Base-by-base conservation (phyloP, 768 basidiomycete species). In the Lenzites betulinus region DNA sequence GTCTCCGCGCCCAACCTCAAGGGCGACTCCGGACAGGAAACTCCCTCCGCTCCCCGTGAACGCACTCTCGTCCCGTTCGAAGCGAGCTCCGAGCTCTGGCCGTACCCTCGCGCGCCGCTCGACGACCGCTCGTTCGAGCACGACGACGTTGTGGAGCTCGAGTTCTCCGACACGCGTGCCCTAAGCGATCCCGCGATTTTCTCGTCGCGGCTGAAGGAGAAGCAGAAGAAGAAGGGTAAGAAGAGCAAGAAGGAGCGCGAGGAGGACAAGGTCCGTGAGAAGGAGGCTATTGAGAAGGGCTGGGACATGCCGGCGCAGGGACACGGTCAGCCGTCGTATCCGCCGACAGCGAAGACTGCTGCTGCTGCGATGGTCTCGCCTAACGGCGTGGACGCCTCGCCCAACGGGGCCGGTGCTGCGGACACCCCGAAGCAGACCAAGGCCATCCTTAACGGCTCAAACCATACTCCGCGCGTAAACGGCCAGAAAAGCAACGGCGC, bases 61-160 rank as follows among this genome's bases (percentile, higher is more conserved):
- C 73, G 73, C 4, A 20, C 49, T 6, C 78, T 87, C 15, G 78
- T 87, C 0, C 86, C 88, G 0, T 90, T 90, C 67, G 81, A 79
- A 51, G 74, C 84, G 0, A 84, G 85, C 60, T 84, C 87, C 8
- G 85, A 88, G 35, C 76, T 90, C 16, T 90, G 88, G 89, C 87
- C 89, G 4, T 88, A 88, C 66, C 81, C 83, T 0, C 83, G 80
- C 39, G 74, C 74, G 4, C 78, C 78, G 12, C 73, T 77, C 48
- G 74, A 78, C 57, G 78, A 78, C 58, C 68, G 67, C 25, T 61
- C 68, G 16, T 54, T 52, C 75, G 76, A 74, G 2, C 68, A 69
- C 11, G 77, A 78, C n/a, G 89, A 88, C 55, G 83, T 92, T 25
- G 81, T 91, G 11, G 90, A 91, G 70, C 83, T 92, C 51, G 87